Base-by-base conservation (phyloP, 2,329 filamentous ascomycete genomes). In the Capronia coronata region DNA sequence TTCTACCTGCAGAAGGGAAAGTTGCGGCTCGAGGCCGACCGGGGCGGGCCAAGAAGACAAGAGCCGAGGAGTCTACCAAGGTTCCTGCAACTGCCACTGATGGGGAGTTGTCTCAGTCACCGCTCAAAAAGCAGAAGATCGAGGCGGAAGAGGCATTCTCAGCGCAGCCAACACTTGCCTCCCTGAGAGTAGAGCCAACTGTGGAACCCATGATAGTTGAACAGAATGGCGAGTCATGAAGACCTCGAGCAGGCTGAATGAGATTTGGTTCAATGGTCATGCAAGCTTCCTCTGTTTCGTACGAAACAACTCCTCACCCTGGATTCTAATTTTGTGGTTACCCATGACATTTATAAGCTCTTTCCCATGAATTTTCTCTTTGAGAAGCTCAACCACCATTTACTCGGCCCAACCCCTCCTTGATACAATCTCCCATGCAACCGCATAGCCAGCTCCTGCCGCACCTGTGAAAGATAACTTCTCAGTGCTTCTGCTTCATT, bases 321-420 rank as follows among this genome's bases (percentile, higher is more conserved):
- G 4, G 3, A 10, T 30, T 18, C 25, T 32, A 2, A 3, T 30
- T 9, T 11, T 27, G 14, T 40, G 11, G 9, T 11, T 11, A 18
- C n/a, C 25, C 21, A 32, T 40, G 9, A 6, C 40, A 14, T 42
- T 59, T 75, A 90, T 71, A 93, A 74, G 60, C 80, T 79, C 81
- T 97, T 97, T 68, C 90, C 90, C 93, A 98, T 97, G 67, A 98
- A 98, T 81, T 96, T 96, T 73, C 93, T 84, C 83, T 97, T 97
- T 46, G 87, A 87, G 68, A 96, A 98, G 76, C 93, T 97, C 68
- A 98, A 72, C 93, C 93, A 98, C 87, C 91, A 97, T 82, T 83
- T 82, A 58, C 71, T 87, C 69, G 75, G 90, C 70, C 65, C 79
- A 69, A 68, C 77, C 61, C 72, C 78, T 58, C 90, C 89, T 48